Percentiles rank a stretch among this genome's conserved stretches.
Conservation (phyloP, 2,329 filamentous ascomycete species). For the Elsinoe necatrix region DNA sequence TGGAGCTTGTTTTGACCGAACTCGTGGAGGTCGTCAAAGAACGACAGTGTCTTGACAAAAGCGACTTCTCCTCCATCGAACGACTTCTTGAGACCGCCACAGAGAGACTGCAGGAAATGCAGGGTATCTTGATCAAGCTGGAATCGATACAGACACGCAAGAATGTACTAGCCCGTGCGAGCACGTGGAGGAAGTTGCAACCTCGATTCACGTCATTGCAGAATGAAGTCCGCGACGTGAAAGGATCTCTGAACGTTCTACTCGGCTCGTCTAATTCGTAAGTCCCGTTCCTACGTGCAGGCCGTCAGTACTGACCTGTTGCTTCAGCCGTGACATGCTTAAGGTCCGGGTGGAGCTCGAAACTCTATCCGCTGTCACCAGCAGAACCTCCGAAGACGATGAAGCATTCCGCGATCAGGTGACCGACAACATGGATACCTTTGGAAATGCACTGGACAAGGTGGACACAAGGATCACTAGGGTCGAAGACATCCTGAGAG, state of each 20-base stretch:
- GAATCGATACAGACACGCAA: slow-evolving; percentile 18
- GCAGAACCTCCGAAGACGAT: slow-evolving; percentile 22
- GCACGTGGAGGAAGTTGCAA: slow-evolving; percentile 23
- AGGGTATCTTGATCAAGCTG: slow-evolving; percentile 21
- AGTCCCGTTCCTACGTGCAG: slow-evolving; percentile 13
- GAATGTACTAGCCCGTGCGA: slow-evolving; percentile 15
- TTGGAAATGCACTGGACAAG: slow-evolving; percentile 13
- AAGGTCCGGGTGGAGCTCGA: slow-evolving; percentile 22
- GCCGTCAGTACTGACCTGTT: background rate
- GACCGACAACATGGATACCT: slow-evolving; percentile 17
- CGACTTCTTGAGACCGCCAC: slow-evolving; percentile 24
- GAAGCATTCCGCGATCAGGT: slow-evolving; percentile 22
- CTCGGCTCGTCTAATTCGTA: slow-evolving; percentile 27
- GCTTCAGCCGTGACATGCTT: slow-evolving; percentile 23
- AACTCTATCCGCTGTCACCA: slow-evolving; percentile 23
- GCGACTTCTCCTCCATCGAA: slow-evolving; percentile 15
- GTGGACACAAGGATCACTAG: slow-evolving; percentile 25
- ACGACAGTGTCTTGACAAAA: slow-evolving; percentile 16
- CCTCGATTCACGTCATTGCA: slow-evolving; percentile 23
- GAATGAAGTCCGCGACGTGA: slow-evolving; percentile 24
- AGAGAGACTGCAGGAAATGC: slow-evolving; percentile 24
- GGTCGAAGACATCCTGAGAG: slow-evolving; percentile 24
- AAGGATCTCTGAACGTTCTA: slow-evolving; percentile 26
- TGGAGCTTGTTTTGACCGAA: slow-evolving; percentile 26
- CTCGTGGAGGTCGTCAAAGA: slow-evolving; percentile 22